Evolutionary conservation across 2,329 filamentous ascomycete species (phyloP), one percentile per base, ranked within the genome.

Genomic region (Fusarium newnesense): DNA sequence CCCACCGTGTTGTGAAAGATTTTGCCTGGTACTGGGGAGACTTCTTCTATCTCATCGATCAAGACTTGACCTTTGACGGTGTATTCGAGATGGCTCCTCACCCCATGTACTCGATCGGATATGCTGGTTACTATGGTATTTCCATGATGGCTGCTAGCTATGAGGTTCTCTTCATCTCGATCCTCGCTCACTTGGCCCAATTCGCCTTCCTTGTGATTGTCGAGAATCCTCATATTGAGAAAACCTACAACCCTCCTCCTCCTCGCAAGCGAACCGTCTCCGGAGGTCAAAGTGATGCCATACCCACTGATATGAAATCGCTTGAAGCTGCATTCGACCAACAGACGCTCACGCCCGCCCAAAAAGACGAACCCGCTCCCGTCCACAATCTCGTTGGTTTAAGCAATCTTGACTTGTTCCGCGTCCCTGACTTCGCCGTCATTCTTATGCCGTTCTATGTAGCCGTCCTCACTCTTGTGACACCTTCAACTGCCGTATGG

Each of bases 1-100:
- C 96, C 26, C 96, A 99, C 83, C 90, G 96, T 69, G 96, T 99
- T 56, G 96, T 99, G 80, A 98, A 98, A 83, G 96, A 99, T 83
- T 99, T 95, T 84, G 96, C 96, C 34, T 99, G 96, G 96, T 99
- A 98, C 84, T 99, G 96, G 96, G 96, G 96, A 70, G 96, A 99
- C 83, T 98, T 98, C 84, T 99, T 98, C 87, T 99, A 95, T 84
- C 91, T 99, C 79, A 94, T 99, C 81, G 96, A 99, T 83, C 95
- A 98, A 84, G 94, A 97, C 80, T 87, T 99, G 81, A 98, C 95
- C 56, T 99, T 99, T 82, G 96, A 99, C 80, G 96, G 96, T 64
- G 96, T 99, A 72, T 99, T 98, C 81, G 96, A 99, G 84, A 97
- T 99, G 92, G 96, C 96, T 26, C 96, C 96, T 37, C 96, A 98